Conservation (phyloP, 331 rosid species). For the Malus hybrid region DNA sequence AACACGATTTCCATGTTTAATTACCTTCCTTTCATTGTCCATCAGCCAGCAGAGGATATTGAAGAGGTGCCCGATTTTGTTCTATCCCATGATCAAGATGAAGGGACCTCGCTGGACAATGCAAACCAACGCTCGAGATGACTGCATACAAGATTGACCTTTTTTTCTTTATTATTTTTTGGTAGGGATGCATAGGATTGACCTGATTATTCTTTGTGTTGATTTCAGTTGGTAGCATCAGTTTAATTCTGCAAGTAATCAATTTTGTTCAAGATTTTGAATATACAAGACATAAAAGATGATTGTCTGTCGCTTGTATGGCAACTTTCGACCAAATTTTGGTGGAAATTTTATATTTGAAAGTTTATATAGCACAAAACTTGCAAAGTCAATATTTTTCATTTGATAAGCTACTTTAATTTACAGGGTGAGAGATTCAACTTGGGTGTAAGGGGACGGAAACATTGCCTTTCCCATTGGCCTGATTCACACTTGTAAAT, state of each 20-base stretch:
- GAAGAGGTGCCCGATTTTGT: conserved; percentile 53
- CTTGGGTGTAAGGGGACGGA: background rate
- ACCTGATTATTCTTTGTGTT: background rate
- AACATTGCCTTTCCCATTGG: background rate
- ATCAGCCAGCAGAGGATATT: conserved; percentile 61
- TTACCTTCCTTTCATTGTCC: background rate
- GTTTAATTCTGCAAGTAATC: background rate
- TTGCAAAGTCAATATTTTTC: background rate
- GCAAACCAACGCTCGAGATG: conserved; percentile 7
- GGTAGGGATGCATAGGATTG: background rate
- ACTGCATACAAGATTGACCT: background rate
- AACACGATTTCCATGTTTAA: background rate
- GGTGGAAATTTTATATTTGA: background rate
- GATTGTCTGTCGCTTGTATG: background rate
- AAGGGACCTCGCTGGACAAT: background rate
- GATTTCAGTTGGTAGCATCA: background rate
- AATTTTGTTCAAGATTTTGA: background rate
- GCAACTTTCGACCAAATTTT: background rate
- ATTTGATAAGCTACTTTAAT: background rate
- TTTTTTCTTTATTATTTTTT: background rate
- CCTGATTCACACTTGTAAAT: background rate
- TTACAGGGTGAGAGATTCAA: background rate
- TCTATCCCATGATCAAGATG: conserved; percentile 25
- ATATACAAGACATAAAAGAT: background rate
- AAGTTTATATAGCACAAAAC: background rate